A percentile compares a stretch with the other conserved stretches of the same genome.
phyloP scores from a whole-genome alignment of 2,329 filamentous ascomycete species.

The Alternaria brassicae region DNA sequence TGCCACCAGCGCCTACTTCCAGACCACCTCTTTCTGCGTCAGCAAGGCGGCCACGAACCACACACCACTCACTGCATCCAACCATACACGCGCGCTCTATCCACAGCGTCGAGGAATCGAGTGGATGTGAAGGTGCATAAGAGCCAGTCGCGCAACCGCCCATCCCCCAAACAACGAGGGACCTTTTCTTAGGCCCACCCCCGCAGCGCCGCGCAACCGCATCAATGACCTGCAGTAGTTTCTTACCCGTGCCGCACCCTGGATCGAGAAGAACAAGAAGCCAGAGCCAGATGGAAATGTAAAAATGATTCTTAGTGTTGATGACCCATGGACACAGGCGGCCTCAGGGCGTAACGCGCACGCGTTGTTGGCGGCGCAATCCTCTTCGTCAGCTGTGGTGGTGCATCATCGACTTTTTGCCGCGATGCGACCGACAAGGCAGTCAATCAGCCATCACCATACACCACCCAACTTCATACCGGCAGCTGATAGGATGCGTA shows the following conservation, averaged over 20 bases:
- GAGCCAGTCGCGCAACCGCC: constrained; percentile 12
- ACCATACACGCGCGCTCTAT: constrained; percentile 1
- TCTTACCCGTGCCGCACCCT: constrained; percentile 12
- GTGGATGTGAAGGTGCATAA: not conserved
- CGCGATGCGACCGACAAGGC: not conserved
- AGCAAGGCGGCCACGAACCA: not conserved
- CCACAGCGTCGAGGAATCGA: constrained; percentile 1
- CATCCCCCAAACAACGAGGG: constrained; percentile 3
- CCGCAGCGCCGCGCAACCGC: constrained; percentile 14
- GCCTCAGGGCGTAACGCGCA: constrained; percentile 16
- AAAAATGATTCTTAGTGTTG: not conserved
- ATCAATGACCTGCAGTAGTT: constrained; percentile 21
- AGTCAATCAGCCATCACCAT: not conserved
- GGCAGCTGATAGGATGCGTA: constrained; percentile 16
- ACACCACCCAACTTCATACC: not conserved
- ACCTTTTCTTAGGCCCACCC: constrained; percentile 19
- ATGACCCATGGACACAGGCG: not conserved
- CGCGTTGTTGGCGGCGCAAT: constrained; percentile 19
- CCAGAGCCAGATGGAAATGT: not conserved
- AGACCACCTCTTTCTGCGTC: not conserved
- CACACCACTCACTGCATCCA: not conserved
- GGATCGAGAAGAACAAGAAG: not conserved
- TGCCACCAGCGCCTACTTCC: constrained; percentile 19
- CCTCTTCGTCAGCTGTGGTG: not conserved
- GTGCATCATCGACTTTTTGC: constrained; percentile 1